Conservation (phyloP, 208 protist species). For the Leishmania major region DNA sequence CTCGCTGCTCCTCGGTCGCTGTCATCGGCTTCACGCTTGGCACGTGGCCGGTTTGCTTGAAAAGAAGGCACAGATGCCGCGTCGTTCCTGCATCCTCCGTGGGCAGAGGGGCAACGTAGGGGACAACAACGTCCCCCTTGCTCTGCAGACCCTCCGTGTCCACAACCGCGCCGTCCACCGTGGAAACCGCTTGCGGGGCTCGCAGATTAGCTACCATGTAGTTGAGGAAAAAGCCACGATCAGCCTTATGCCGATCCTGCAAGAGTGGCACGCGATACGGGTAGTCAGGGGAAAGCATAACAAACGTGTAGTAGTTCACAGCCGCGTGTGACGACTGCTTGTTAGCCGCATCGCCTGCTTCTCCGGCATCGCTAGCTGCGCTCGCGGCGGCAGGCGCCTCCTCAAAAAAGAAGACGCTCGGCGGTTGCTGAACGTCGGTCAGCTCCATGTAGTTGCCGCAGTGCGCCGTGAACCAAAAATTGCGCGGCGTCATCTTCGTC, state of each 20-base stretch:
- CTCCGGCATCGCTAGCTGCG: background rate
- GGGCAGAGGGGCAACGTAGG: constrained; percentile 86
- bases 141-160: constrained; percentile 23
- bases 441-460: constrained; percentile 93
- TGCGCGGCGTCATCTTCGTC: constrained; percentile 56
- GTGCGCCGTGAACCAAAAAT: constrained; percentile 93
- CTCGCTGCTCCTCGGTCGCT: constrained; percentile 36
- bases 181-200: constrained; percentile 4
- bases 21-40: constrained; percentile 33
- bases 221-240: constrained; percentile 85
- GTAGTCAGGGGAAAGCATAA: constrained; percentile 90
- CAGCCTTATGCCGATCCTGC: constrained; percentile 31
- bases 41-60: constrained; percentile 56
- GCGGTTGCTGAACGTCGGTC: constrained; percentile 81
- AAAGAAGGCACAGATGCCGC: constrained; percentile 85
- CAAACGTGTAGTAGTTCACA: constrained; percentile 66
- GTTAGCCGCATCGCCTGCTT: background rate
- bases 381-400: constrained; percentile 8
- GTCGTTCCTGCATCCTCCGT: constrained; percentile 91
- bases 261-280: constrained; percentile 76
- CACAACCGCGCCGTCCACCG: constrained; percentile 16
- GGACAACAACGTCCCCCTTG: constrained; percentile 71
- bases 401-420: constrained; percentile 79
- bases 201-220: constrained; percentile 87
- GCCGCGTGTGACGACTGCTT: background rate